These are phyloP conservation scores for Globisporangium okanoganense DNA, from an alignment of 352 stramenopile species.

Conservation along the genomic window DNA sequence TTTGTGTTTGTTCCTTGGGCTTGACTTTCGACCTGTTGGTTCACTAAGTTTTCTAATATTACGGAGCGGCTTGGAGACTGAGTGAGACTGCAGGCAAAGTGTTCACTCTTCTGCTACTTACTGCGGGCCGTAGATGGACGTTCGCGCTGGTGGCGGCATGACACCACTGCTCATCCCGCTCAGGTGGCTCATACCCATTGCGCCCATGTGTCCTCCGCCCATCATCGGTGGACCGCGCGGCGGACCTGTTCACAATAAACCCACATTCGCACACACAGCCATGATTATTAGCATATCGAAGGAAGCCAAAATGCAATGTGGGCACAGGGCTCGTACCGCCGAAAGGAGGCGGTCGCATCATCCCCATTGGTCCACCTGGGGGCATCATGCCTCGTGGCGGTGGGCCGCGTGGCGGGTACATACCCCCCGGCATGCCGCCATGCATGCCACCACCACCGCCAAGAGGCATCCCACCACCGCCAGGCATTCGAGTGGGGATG, in stretches of 20 bases:
- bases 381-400: constrained; percentile 75
- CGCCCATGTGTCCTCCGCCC: not conserved
- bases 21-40: not conserved
- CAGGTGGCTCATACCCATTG: constrained; percentile 19
- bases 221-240: constrained; percentile 33
- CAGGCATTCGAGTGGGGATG: constrained; percentile 14
- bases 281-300: not conserved
- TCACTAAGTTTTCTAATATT: constrained; percentile 11
- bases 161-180: constrained; percentile 12
- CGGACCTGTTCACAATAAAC: constrained; percentile 25
- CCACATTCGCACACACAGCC: not conserved
- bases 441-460: constrained; percentile 13
- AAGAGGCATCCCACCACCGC: constrained; percentile 21
- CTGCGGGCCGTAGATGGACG: constrained; percentile 76
- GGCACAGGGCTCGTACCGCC: constrained; percentile 22
- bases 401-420: constrained; percentile 61
- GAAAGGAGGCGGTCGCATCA: constrained; percentile 79
- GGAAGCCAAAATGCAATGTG: too few relatives aligned
- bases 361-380: constrained; percentile 29
- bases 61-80: not conserved
- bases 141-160: constrained; percentile 38
- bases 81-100: not conserved
- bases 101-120: constrained; percentile 11
- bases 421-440: constrained; percentile 32
- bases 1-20: not conserved